Base-by-base conservation (phyloP, 2,329 filamentous ascomycete species). In the Tolypocladium sp. region DNA sequence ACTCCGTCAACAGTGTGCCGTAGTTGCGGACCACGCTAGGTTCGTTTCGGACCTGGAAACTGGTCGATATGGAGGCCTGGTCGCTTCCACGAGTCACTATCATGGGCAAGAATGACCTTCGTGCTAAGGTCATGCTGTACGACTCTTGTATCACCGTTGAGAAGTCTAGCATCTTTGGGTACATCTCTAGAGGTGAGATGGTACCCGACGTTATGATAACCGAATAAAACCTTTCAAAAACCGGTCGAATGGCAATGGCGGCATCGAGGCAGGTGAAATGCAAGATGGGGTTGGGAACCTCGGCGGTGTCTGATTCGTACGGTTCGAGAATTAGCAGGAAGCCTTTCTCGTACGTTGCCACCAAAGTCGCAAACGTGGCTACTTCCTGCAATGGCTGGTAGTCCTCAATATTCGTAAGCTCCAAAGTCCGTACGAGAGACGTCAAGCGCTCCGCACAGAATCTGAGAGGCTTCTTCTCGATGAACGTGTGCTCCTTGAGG, bases 201-300 rank as follows among this genome's bases (percentile, higher is more conserved):
- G 94, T 99, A 63, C 94, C 94, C 0, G 94, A 97, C 0, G 94
- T 99, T 71, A 99, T 97, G 69, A 99, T 96, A 64, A 99, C 94
- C 1, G 94, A 97, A 73, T 91, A 92, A 73, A 99, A 99, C 57
- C 94, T 88, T 61, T 99, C 93, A 69, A 99, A 97, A 6, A 99
- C 93, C 0, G 94, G 94, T 63, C 94, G 95, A 69, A 99, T 99
- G 49, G 95, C 94, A 64, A 99, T 99, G 0, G 95, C 94, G 4
- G 94, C 94, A 73, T 99, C 94, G 27, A 99, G 81, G 68, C 94
- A 99, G 3, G 93, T 94, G 70, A 99, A 96, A 71, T 99, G 95
- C 15, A 99, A 80, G n/a, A 97, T 87, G 0, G 94, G 94, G 64
- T 99, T 99, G 0, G 94, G 92, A 0, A 99, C 92, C 57, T 94